phyloP scores from a whole-genome alignment of 192 early-diverging fungal genomes.

The Entrophospora sp. region DNA sequence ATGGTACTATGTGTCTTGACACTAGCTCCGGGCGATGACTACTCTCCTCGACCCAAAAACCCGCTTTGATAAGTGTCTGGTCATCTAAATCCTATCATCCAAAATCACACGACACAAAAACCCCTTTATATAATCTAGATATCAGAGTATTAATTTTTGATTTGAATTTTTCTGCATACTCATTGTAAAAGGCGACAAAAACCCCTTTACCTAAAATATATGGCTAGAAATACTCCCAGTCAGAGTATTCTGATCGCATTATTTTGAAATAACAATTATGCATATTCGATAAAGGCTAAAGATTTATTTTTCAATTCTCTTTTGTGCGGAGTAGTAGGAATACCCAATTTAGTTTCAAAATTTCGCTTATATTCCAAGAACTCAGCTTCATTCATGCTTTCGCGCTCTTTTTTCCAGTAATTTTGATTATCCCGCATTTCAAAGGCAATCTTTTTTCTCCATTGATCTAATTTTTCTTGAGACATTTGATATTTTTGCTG shows the following conservation, averaged over 20 bases:
- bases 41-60: slow-evolving; percentile 4
- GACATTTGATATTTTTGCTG: slow-evolving; percentile 2
- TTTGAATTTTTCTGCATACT: no score
- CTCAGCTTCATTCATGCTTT: background rate
- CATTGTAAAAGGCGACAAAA: no score
- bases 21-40: no score
- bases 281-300: slow-evolving; percentile 1
- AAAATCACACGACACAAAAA: no score
- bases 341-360: background rate
- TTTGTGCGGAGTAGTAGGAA: slow-evolving; percentile 6
- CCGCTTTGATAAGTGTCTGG: slow-evolving; percentile 7
- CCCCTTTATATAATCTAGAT: no score
- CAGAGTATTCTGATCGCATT: no score
- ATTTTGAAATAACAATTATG: no score
- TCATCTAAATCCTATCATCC: background rate
- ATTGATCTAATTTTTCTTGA: slow-evolving; percentile 1
- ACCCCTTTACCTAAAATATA: no score
- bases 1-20: no score
- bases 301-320: background rate
- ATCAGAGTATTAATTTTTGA: no score
- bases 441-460: background rate
- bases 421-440: background rate
- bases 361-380: background rate
- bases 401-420: slow-evolving; percentile 4
- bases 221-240: no score